Conservation (phyloP, 2,329 filamentous ascomycete species). For the Fonsecaea monophora region DNA sequence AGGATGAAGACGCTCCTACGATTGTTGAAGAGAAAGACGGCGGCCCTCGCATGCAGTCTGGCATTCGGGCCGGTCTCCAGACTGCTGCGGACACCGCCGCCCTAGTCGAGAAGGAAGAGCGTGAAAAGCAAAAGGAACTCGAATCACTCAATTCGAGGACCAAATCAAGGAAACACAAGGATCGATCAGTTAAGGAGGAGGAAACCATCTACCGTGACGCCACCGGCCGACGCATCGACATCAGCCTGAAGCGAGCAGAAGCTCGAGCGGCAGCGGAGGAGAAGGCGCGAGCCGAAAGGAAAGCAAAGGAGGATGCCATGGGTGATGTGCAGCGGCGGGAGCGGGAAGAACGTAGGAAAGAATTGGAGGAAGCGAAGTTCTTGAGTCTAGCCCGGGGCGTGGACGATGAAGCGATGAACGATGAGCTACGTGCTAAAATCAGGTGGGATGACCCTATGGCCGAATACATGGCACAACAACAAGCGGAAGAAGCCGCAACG, state of each 20-base stretch:
- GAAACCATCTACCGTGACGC: constrained; percentile 97
- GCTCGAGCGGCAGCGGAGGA: constrained; percentile 79
- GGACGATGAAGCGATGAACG: constrained; percentile 88
- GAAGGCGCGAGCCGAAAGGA: constrained; percentile 67
- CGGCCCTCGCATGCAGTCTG: constrained; percentile 78
- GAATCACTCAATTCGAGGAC: constrained; percentile 11
- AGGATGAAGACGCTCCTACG: constrained; percentile 57
- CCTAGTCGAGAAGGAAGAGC: constrained; percentile 71
- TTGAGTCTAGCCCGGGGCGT: constrained; percentile 79
- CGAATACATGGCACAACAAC: constrained; percentile 70
- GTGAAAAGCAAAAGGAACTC: constrained; percentile 42
- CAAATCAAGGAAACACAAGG: constrained; percentile 25
- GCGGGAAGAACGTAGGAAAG: constrained; percentile 68
- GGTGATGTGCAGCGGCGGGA: constrained; percentile 83
- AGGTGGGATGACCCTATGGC: constrained; percentile 96
- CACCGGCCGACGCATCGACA: constrained; percentile 89
- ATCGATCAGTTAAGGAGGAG: constrained; percentile 56
- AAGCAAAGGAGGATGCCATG: constrained; percentile 72
- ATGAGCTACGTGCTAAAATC: constrained; percentile 74
- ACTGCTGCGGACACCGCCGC: constrained; percentile 78
- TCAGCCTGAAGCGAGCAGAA: constrained; percentile 88
- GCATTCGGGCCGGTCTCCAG: constrained; percentile 86
- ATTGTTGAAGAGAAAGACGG: constrained; percentile 46
- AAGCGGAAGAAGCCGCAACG: constrained; percentile 47
- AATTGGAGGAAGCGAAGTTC: constrained; percentile 78